Conservation (phyloP, 805 yeast genomes). For the Lipomyces orientalis region DNA sequence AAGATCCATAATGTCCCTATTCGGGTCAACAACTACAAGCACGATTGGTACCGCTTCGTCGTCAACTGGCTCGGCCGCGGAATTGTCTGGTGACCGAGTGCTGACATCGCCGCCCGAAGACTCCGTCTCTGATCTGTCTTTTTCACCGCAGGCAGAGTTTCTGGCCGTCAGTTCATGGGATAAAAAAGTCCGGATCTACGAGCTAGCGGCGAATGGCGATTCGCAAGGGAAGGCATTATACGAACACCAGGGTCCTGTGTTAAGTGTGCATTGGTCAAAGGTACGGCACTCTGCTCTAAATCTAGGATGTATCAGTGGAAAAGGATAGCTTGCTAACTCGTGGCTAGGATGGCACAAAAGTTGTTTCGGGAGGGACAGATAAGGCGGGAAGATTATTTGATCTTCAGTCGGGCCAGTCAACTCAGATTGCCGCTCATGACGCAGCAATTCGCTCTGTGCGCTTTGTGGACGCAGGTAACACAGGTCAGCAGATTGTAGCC, state of each 20-base stretch:
- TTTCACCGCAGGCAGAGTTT: constrained; percentile 84
- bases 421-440: constrained; percentile 85
- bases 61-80: constrained; percentile 44
- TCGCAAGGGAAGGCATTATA: constrained; percentile 87
- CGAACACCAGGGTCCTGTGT: constrained; percentile 88
- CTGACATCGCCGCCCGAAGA: constrained; percentile 84
- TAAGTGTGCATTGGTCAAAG: constrained; percentile 76
- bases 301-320: not conserved
- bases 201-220: constrained; percentile 73
- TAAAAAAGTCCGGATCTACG: constrained; percentile 90
- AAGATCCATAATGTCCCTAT: constrained; percentile 27
- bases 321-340: not conserved
- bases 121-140: constrained; percentile 79
- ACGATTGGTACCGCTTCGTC: constrained; percentile 9
- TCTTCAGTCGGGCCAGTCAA: constrained; percentile 77
- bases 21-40: constrained; percentile 25
- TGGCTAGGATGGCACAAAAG: constrained; percentile 76
- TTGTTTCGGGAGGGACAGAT: constrained; percentile 89
- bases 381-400: constrained; percentile 85
- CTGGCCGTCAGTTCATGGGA: constrained; percentile 93
- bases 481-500: constrained; percentile 76
- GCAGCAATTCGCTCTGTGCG: constrained; percentile 77
- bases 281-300: constrained; percentile 10
- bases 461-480: constrained; percentile 83
- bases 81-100: constrained; percentile 65